Conservation (phyloP, 495 filamentous ascomycete species). For the Neurospora sp. region DNA sequence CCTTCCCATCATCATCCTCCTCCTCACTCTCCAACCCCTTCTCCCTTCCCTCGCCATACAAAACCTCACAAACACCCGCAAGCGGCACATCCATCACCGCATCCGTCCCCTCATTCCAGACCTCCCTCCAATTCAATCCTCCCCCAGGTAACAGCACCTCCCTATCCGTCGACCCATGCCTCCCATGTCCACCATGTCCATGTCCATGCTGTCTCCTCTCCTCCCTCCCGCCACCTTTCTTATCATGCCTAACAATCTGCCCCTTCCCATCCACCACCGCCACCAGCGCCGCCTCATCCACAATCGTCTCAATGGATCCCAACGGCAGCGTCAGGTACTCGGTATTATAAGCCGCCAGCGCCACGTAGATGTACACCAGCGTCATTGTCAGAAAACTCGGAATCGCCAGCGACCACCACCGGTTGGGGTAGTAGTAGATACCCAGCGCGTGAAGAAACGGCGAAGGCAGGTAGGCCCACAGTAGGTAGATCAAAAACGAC, state of each 20-base stretch:
- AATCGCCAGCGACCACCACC: slow-evolving; percentile 93
- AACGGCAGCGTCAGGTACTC: slow-evolving; percentile 77
- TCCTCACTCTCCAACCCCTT: slow-evolving; percentile 7
- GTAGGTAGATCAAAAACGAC: slow-evolving; percentile 77
- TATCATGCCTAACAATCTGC: slow-evolving; percentile 29
- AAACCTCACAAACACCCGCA: slow-evolving; percentile 91
- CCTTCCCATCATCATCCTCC: slow-evolving; percentile 4
- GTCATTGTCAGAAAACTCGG: slow-evolving; percentile 83
- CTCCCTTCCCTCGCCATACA: slow-evolving; percentile 53
- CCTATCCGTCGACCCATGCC: slow-evolving; percentile 13
- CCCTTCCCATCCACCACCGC: slow-evolving; percentile 71
- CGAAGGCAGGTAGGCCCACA: slow-evolving; percentile 90
- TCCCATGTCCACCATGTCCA: slow-evolving; percentile 15
- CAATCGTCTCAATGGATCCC: slow-evolving; percentile 75
- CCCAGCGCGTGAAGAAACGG: slow-evolving; percentile 87
- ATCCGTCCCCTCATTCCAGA: slow-evolving; percentile 92
- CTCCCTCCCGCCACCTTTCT: slow-evolving; percentile 28
- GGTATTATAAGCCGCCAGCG: slow-evolving; percentile 84
- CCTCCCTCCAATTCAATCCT: slow-evolving; percentile 58
- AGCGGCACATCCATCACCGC: slow-evolving; percentile 96
- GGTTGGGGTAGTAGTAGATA: slow-evolving; percentile 92
- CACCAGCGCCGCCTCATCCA: slow-evolving; percentile 80
- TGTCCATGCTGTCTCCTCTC: slow-evolving; percentile 33
- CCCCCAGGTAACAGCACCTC: slow-evolving; percentile 13
- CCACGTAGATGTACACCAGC: slow-evolving; percentile 87